A percentile compares a stretch with the other conserved stretches of the same genome.
These are phyloP conservation scores for Fusarium incarnatum DNA, from an alignment of 2,329 filamentous ascomycete genomes.

Conservation along the genomic window DNA sequence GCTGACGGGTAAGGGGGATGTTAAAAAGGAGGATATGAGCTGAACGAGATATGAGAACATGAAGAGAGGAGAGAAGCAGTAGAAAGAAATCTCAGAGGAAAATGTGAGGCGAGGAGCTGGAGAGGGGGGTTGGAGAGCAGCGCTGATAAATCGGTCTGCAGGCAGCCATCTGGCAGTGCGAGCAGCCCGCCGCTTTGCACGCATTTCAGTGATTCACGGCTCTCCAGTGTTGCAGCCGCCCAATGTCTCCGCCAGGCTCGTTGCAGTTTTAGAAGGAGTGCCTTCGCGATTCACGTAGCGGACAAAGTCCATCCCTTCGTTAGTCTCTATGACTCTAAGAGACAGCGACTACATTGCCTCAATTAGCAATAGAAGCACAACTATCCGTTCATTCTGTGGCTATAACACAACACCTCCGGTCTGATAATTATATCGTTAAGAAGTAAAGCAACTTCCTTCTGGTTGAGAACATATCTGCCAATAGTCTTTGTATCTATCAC, in stretches of 20 bases:
- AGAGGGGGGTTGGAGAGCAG: too few species aligned
- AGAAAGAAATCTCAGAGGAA: neutral
- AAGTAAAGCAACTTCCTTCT: too few species aligned
- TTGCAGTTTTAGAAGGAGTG: fast-evolving
- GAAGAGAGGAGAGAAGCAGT: neutral
- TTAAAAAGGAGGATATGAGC: neutral
- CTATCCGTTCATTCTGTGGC: fast-evolving
- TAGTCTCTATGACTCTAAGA: neutral
- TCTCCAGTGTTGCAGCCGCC: too few species aligned
- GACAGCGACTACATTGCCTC: neutral
- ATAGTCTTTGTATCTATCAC: too few species aligned
- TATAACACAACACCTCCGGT: fast-evolving
- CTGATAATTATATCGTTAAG: too few species aligned
- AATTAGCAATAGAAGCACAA: neutral
- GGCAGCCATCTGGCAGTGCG: too few species aligned
- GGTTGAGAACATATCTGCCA: too few species aligned
- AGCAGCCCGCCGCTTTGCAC: too few species aligned
- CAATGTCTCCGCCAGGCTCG: too few species aligned
- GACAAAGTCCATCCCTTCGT: neutral
- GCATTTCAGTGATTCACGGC: too few species aligned
- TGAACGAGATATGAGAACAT: neutral
- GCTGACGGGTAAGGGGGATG: neutral
- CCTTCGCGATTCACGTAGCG: neutral
- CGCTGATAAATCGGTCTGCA: too few species aligned
- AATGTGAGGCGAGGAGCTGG: too few species aligned